Conservation (phyloP, 2,329 filamentous ascomycete genomes). For the Fonsecaea monophora region DNA sequence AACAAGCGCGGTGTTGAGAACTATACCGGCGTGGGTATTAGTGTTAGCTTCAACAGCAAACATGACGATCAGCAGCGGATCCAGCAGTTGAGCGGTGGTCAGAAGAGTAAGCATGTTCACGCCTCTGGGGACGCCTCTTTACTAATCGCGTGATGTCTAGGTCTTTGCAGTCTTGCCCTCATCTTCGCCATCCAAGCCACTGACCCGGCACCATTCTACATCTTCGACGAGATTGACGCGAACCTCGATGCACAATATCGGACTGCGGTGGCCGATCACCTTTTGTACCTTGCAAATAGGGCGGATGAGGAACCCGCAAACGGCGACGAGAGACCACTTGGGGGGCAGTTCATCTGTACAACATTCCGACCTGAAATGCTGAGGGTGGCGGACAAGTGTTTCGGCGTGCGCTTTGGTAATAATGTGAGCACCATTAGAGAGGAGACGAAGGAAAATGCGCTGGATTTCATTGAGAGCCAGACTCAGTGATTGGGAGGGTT, state of each 20-base stretch:
- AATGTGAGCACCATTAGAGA: constrained; percentile 96
- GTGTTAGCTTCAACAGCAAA: constrained; percentile 98
- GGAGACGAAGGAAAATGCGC: constrained; percentile 81
- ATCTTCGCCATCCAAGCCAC: constrained; percentile 99
- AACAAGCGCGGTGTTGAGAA: constrained; percentile 76
- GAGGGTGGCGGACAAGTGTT: constrained; percentile 94
- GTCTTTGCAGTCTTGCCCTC: constrained; percentile 92
- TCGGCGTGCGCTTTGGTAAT: constrained; percentile 87
- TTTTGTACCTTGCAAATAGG: constrained; percentile 76
- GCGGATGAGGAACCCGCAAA: constrained; percentile 59
- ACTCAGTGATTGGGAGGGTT: constrained; percentile 40
- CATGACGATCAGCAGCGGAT: constrained; percentile 98
- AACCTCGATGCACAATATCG: constrained; percentile 98
- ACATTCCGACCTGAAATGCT: constrained; percentile 98
- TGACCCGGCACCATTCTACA: constrained; percentile 96
- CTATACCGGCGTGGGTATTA: constrained; percentile 95
- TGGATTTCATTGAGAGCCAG: constrained; percentile 94
- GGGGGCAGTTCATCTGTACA: constrained; percentile 93
- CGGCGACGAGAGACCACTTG: constrained; percentile 44
- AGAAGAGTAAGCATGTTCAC: constrained; percentile 79
- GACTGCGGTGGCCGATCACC: constrained; percentile 88
- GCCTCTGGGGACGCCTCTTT: background rate
- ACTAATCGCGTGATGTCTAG: constrained; percentile 52
- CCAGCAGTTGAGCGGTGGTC: constrained; percentile 93
- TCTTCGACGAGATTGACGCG: constrained; percentile 98